Evolutionary conservation across 129 eudicot genomes (phyloP), one percentile per base, ranked within the genome.

Genomic region (Oenanthe sinensis): DNA sequence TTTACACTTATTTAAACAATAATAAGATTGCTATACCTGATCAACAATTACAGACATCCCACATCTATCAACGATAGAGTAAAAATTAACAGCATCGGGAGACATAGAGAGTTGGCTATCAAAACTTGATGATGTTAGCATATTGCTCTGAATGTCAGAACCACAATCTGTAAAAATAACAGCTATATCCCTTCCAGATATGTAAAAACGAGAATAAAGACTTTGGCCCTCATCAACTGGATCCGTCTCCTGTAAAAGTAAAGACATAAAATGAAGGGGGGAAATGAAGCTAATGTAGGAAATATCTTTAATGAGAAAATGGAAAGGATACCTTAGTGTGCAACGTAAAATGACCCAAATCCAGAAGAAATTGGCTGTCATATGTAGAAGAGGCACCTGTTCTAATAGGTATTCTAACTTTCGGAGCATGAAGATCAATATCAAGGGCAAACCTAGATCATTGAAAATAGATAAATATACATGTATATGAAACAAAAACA

Each of bases 351-450:
- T 92, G 90, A 71, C 99, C 99, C 67, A 92, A 96, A 85, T 96
- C 99, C 87, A 96, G 81, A 79, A 96, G 90, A 83, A 96, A 94
- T 81, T 96, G 91, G 79, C 93, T 82, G 47, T 92, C 91, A 80
- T 82, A 82, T 58, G 78, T 86, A 76, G 87, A 79, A 49, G 96
- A 86, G 74, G 86, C 75, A 75, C 81, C 30, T 28, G 80, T 68
- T 80, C 89, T 79, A 75, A 96, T 82, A 79, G 99, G 99, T 55
- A 96, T 87, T 83, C 92, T 92, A 36, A 96, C 96, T 92, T 96
- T 96, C 46, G 99, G 99, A 83, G 97, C 99, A 87, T 92, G 97
- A 86, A 96, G 96, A 83, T 96, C 99, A 84, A 96, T 89, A 86
- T 96, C 97, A 80, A 96, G 97, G 78, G 99, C 97, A 82, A 96